These are phyloP conservation scores for Fusarium pseudocircinatum DNA, from an alignment of 2,329 filamentous ascomycete genomes.

Conservation along the genomic window DNA sequence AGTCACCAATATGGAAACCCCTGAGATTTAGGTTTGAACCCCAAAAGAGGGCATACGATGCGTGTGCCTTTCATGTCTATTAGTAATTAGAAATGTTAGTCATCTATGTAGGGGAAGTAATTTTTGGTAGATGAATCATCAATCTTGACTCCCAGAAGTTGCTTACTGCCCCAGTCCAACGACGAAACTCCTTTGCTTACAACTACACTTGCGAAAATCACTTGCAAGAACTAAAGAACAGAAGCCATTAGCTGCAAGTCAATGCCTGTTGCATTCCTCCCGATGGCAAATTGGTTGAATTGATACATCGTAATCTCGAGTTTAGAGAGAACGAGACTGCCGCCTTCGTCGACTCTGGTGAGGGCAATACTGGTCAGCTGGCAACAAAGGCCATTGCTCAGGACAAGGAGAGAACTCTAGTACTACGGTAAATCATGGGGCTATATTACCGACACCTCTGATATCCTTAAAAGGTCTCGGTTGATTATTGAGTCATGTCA, in stretches of 20 bases:
- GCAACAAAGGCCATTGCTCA: neutral
- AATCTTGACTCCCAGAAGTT: too few relatives aligned
- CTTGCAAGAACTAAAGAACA: accelerated
- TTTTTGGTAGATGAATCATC: neutral
- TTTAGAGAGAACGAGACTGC: neutral
- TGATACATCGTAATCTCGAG: neutral
- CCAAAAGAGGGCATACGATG: neutral
- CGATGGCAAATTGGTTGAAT: accelerated
- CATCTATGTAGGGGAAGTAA: neutral
- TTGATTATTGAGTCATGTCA: neutral
- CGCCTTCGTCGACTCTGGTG: neutral
- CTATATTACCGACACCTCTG: neutral
- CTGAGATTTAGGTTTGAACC: neutral
- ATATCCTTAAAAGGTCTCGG: neutral
- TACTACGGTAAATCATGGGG: neutral
- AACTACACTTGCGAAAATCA: neutral
- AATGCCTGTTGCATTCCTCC: neutral
- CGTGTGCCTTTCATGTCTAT: neutral
- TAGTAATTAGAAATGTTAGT: neutral
- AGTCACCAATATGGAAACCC: neutral
- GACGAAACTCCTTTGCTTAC: neutral
- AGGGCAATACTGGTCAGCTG: neutral
- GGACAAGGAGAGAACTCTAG: accelerated
- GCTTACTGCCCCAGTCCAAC: too few relatives aligned
- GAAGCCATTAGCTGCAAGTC: neutral